Conservation (phyloP, 805 yeast species). For the Candida sakaeoensis region DNA sequence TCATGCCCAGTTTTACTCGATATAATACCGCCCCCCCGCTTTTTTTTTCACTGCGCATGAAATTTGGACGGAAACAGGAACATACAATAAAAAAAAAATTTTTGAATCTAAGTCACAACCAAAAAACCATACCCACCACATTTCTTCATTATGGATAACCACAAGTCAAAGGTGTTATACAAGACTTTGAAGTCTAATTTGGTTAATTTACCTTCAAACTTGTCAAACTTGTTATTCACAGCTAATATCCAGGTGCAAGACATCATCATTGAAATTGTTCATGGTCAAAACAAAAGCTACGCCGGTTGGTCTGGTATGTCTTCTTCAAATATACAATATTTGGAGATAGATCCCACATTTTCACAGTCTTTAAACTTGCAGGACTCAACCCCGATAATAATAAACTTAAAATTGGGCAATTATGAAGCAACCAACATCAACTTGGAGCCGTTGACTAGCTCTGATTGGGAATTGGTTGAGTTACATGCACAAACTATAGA, state of each 20-base stretch:
- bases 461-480: constrained; percentile 92
- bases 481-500: constrained; percentile 76
- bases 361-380: constrained; percentile 49
- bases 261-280: constrained; percentile 48
- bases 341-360: constrained; percentile 68
- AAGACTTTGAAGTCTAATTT: constrained; percentile 44
- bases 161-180: constrained; percentile 24
- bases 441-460: constrained; percentile 70
- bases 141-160: constrained; percentile 35
- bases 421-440: constrained; percentile 59
- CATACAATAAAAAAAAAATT: too few species aligned
- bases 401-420: constrained; percentile 46
- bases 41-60: too few species aligned
- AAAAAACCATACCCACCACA: too few species aligned
- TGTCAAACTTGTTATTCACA: constrained; percentile 43
- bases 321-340: constrained; percentile 21
- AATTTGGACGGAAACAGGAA: too few species aligned
- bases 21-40: too few species aligned
- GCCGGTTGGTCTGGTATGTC: constrained; percentile 70
- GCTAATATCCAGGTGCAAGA: constrained; percentile 57
- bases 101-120: background rate
- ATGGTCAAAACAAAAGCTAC: constrained; percentile 22
- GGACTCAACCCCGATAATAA: constrained; percentile 35
- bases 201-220: constrained; percentile 50
- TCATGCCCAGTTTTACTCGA: too few species aligned